Evolutionary conservation across 306 rosid species (phyloP), one percentile per base, ranked within the genome.

Genomic region (apple (Malus domestica)): DNA sequence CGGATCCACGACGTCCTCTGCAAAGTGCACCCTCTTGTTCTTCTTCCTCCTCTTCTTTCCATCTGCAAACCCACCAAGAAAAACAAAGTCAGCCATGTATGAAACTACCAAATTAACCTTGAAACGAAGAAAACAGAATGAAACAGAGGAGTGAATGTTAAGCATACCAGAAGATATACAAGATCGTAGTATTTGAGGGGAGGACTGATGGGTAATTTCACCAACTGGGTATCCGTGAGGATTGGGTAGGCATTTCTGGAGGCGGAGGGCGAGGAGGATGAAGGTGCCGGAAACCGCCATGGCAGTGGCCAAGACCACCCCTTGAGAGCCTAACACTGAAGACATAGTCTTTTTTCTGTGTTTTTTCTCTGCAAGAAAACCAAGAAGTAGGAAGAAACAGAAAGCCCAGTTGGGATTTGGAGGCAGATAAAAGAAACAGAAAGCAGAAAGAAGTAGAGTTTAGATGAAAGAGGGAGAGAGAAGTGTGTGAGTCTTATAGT

Each of bases 221-320:
- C 75, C 79, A 33, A 70, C 82, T 1, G 92, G 16, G 64, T 87
- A 82, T 54, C 20, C 55, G 55, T 86, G 84, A 57, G 86, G 12
- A 19, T 74, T 51, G 16, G 87, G 88, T 4, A 81, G 42, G 59
- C 86, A 72, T 60, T 81, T 92, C 75, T 90, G 98, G 0, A 90
- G 89, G 59, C 96, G 90, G 3, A 92, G 85, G 60, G 97, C 94
- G 8, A 95, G 92, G 72, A 95, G 92, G 80, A 95, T 86, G 10
- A 90, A 93, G 1, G 99, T 95, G 85, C 97, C 98, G 70, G 99
- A 95, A 79, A 95, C 92, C 0, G 98, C 99, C 97, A 95, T 92
- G 91, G 97, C 99, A 0, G 99, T 95, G 46, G 99, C 99, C 16
- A 95, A 72, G 35, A 86, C 99, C 74, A 91, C 91, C 1, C 97